Conservation (phyloP, 495 filamentous ascomycete species). For the Penicillium daleae region DNA sequence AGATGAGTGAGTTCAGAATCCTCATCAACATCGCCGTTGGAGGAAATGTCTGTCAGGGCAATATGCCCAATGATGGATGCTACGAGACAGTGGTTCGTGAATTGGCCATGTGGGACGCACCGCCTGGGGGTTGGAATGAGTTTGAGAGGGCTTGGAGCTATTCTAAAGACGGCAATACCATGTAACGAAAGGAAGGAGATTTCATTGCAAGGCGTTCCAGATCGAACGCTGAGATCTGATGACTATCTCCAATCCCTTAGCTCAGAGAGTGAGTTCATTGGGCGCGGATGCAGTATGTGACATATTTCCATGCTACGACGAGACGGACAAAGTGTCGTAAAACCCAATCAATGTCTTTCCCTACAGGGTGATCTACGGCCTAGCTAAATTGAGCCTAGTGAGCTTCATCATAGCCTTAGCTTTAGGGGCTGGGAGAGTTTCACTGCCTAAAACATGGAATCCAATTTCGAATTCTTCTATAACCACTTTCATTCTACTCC, state of each 20-base stretch:
- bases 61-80: slow-evolving; percentile 33
- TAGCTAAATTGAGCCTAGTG: no score
- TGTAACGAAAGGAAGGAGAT: slow-evolving; percentile 25
- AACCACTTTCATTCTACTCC: background rate
- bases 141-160: slow-evolving; percentile 31
- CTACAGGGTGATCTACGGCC: no score
- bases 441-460: no score
- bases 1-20: slow-evolving; percentile 36
- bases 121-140: slow-evolving; percentile 31
- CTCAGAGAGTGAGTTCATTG: background rate
- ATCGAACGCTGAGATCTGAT: background rate
- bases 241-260: background rate
- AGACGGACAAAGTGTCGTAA: background rate
- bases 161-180: slow-evolving; percentile 35
- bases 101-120: slow-evolving; percentile 36
- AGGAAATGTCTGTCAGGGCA: slow-evolving; percentile 37
- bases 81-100: slow-evolving; percentile 35
- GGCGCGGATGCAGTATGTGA: background rate
- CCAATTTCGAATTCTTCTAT: no score
- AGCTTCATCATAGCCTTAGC: no score
- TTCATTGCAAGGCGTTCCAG: slow-evolving; percentile 11
- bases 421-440: no score
- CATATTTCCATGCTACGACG: background rate
- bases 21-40: slow-evolving; percentile 37
- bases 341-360: no score